These are phyloP conservation scores for Eucalyptus pauciflora DNA, from an alignment of 345 rosid species.

Conservation along the genomic window DNA sequence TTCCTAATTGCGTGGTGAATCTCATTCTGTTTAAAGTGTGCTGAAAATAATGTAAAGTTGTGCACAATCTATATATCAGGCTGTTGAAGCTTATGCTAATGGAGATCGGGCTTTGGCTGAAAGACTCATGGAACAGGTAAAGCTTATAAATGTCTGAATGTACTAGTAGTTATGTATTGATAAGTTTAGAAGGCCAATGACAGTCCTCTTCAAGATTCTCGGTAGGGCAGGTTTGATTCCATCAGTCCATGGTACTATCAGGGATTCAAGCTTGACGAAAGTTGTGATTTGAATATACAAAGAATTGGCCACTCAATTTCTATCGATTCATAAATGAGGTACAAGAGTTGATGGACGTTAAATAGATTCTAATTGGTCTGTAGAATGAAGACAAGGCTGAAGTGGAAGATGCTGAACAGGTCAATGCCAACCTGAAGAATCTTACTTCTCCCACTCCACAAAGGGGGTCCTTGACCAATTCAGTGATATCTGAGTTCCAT, in stretches of 20 bases:
- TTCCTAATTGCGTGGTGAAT: not conserved
- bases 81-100: conserved; percentile 24
- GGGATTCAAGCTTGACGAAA: not conserved
- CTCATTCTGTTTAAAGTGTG: not conserved
- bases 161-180: not conserved
- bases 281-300: not conserved
- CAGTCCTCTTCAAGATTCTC: not conserved
- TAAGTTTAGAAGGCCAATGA: not conserved
- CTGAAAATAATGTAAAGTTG: not conserved
- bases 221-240: not conserved
- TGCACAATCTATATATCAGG: conserved; percentile 19
- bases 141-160: not conserved
- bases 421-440: not conserved
- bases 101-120: conserved; percentile 9
- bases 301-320: not conserved
- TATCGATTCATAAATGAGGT: not conserved
- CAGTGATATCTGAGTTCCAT: not conserved
- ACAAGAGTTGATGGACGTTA: not conserved
- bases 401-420: not conserved
- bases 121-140: not conserved
- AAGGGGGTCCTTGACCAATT: not conserved
- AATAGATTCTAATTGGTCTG: not conserved
- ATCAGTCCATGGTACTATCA: not conserved
- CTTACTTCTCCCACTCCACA: not conserved
- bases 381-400: not conserved